Evolutionary conservation across 2,329 filamentous ascomycete genomes (phyloP), one percentile per base, ranked within the genome.

Genomic region (Zymoseptoria ardabiliae): DNA sequence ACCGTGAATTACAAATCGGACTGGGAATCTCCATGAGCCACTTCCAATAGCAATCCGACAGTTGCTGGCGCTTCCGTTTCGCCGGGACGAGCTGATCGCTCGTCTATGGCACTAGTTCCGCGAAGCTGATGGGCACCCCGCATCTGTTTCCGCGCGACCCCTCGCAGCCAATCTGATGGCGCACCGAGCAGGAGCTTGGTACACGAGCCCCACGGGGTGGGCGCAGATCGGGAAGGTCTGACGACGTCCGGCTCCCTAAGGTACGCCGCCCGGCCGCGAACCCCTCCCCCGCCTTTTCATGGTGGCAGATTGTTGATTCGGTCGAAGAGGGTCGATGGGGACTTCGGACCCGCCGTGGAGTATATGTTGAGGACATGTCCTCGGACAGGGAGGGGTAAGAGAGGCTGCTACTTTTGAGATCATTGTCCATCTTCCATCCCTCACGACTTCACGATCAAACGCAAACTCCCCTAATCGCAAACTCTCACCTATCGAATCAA

Each of bases 381-480:
- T n/a, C 35, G 35, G 35, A 45, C 35, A 28, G 35, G 35, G 35
- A 45, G 35, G 35, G 17, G 35, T 13, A 45, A 45, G 35, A 7
- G 3, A 45, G 35, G n/a, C n/a, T 45, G 35, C 35, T 45, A 6
- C 11, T 45, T 13, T 45, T 17, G 25, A 17, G 51, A 19, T 23
- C 22, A 5, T 19, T 17, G 13, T n/a, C 5, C 22, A 19, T 17
- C 22, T 61, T 25, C 50, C 57, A 22, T 49, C 13, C 23, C 21
- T 53, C 28, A 55, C 17, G 13, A 45, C 11, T 41, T 53, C 58
- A 63, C 48, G 56, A 63, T 63, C 58, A 61, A 64, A 54, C 63
- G 63, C 13, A 64, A 64, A 59, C 35, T 50, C 25, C 30, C 35
- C 35, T 20, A 20, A 28, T 28, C 56, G 19, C 60, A 60, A 30